These are phyloP conservation scores for Gossypium arboreum DNA, from an alignment of 345 rosid species.

Conservation along the genomic window DNA sequence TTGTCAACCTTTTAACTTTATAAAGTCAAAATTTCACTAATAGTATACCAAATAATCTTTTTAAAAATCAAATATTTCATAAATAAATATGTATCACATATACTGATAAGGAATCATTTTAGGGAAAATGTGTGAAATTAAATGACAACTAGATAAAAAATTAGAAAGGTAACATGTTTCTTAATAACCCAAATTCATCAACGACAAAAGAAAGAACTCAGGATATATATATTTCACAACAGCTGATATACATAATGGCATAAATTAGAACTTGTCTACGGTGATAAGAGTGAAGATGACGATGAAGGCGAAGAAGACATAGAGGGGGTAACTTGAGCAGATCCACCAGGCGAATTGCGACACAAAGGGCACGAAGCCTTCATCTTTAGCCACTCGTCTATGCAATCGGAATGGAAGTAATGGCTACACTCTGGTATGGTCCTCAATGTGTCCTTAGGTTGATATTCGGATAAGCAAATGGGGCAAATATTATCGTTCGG, in stretches of 20 bases:
- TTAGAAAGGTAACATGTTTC: too few species aligned
- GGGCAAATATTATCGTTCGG: slow-evolving; percentile 49
- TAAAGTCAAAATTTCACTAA: too few species aligned
- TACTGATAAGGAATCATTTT: too few species aligned
- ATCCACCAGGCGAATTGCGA: slow-evolving; percentile 32
- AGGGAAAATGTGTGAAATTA: too few species aligned
- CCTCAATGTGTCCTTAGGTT: slow-evolving; percentile 44
- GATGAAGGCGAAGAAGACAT: slow-evolving; percentile 10
- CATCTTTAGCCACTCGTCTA: slow-evolving; percentile 59
- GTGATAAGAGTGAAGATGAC: not conserved
- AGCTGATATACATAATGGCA: not conserved
- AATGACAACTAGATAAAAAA: too few species aligned
- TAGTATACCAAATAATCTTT: too few species aligned
- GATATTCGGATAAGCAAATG: slow-evolving; percentile 50
- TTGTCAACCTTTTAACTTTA: too few species aligned
- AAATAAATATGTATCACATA: too few species aligned
- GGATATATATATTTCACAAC: not conserved
- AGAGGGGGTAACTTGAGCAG: not conserved
- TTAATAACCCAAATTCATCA: not conserved
- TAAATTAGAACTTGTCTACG: not conserved
- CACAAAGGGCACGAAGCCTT: slow-evolving; percentile 56
- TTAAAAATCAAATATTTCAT: too few species aligned
- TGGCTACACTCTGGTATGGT: slow-evolving; percentile 57
- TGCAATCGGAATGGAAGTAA: slow-evolving; percentile 49
- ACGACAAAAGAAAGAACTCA: not conserved